Evolutionary conservation across 1,139 yeast genomes (phyloP), one percentile per base, ranked within the genome.

Genomic region (Yarrowia galli): DNA sequence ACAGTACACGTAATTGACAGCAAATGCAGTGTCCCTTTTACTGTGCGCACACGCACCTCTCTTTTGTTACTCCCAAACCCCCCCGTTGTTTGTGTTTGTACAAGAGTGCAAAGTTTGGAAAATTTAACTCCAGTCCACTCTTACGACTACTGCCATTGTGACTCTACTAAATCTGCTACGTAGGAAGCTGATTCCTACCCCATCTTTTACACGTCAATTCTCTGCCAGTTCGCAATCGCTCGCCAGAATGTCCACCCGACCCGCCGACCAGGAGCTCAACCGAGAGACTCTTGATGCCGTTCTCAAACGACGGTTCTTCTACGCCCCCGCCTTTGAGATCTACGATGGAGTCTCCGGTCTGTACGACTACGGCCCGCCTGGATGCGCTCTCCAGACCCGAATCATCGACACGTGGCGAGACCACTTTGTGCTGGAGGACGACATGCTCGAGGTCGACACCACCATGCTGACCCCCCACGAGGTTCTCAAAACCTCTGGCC

Each of bases 351-450:
- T 96, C 66, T 91, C 98, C 67, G 99, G 99, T 73, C 84, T 96
- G 70, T 96, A 92, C 79, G 99, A 96, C 79, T 96, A 92, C 77
- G 99, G 99, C 81, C 99, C 99, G 71, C 98, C 99, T 79, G 99
- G 99, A 70, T 93, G 98, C 82, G 96, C 99, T 16, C 87, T 96
- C 80, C 98, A 95, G 83, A 97, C 98, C 75, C 95, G 95, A 79
- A 85, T 96, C 72, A 83, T 96, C 71, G 99, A 96, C 76, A 85
- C 87, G 65, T 96, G 99, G 99, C 89, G 98, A 83, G 95, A 93
- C 80, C 99, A 96, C 81, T 96, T 96, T 78, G 88, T 96, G 71
- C 84, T 96, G 72, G 98, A 96, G 80, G 99, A 96, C 82, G 98
- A 95, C 76, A 96, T 96, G 98, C 86, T 93, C 78, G 99, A 96